Base-by-base conservation (phyloP, 495 filamentous ascomycete species). In the Daldinia loculata region DNA sequence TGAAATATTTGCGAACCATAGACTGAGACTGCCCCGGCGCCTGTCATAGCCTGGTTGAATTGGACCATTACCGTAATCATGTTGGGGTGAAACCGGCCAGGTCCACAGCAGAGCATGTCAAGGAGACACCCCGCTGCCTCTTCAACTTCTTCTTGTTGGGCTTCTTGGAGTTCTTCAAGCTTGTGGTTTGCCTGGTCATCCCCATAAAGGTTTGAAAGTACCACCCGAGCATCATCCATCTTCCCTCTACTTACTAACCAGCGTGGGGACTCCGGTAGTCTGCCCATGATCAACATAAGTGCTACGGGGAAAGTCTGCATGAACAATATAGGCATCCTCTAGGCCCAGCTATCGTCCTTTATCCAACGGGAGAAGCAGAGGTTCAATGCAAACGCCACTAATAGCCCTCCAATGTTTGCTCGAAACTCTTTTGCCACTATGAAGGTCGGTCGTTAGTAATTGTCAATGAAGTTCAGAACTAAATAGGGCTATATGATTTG, bases 1-100 rank as follows among this genome's bases (percentile, higher is more conserved):
- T 82, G 77, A 71, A 88, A 87, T 50, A 88, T 88, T 67, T 88
- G 86, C 0, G 85, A 84, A 15, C 86, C 86, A 63, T 88, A 89
- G 5, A 88, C 86, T 19, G 83, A 86, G 22, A 89, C 82, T 0
- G 86, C 86, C 15, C 84, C 83, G 63, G 84, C 86, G 9, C 85
- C 84, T 0, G 84, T 86, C 63, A 87, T 74, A 3, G 85, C 86
- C 74, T 89, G 86, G 69, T 86, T 85, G 73, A 87, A 72, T 70
- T 89, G 85, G 14, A 84, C 85, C 84, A 89, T 88, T 17, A 88
- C 76, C 0, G 83, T 86, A 36, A 89, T 79, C 65, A 85, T 75
- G 0, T 84, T 85, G 1, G 85, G 84, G 62, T 88, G 86, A 61
- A 84, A 88, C 53, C 80, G 80, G 12, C 72, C 81, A 63, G 72